These are phyloP conservation scores for Cubamyces lactineus DNA, from an alignment of 768 basidiomycete genomes.

Conservation along the genomic window DNA sequence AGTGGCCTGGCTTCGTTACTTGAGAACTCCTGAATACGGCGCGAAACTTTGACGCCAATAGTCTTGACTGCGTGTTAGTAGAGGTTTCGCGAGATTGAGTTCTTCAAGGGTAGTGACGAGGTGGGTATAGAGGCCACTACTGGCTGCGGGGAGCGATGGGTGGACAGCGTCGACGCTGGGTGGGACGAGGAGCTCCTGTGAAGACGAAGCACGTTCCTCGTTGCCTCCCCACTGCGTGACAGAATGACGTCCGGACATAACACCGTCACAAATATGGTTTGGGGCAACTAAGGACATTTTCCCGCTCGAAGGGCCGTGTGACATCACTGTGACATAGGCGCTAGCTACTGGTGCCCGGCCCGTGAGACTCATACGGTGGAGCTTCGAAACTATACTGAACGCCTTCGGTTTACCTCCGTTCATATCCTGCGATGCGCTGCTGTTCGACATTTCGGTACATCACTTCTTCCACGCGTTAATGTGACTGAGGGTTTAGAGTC, in stretches of 20 bases:
- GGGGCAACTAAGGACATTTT: neutral
- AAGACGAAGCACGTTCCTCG: slow-evolving; percentile 28
- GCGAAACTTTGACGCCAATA: slow-evolving; percentile 13
- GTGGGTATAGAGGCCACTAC: slow-evolving; percentile 21
- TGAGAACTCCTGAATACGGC: slow-evolving; percentile 15
- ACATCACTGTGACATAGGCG: neutral
- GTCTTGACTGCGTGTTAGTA: neutral
- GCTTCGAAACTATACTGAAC: too few relatives aligned
- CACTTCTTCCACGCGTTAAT: neutral
- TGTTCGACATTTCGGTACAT: too few relatives aligned
- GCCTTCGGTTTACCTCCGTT: too few relatives aligned
- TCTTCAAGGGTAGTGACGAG: slow-evolving; percentile 18
- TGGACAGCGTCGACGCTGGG: slow-evolving; percentile 23
- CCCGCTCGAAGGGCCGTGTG: neutral
- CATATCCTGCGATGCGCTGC: too few relatives aligned
- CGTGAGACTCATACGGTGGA: too few relatives aligned
- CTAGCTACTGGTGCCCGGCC: too few relatives aligned
- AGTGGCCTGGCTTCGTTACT: slow-evolving; percentile 21
- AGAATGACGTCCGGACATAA: slow-evolving; percentile 14
- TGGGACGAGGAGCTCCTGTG: slow-evolving; percentile 21
- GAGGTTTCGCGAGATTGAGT: slow-evolving; percentile 11
- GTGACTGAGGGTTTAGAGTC: neutral
- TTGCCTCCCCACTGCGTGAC: slow-evolving; percentile 25
- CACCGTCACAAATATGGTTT: neutral
- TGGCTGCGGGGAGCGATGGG: slow-evolving; percentile 25